phyloP scores from a whole-genome alignment of 768 basidiomycete species.

The Kwoniella botswanensis region DNA sequence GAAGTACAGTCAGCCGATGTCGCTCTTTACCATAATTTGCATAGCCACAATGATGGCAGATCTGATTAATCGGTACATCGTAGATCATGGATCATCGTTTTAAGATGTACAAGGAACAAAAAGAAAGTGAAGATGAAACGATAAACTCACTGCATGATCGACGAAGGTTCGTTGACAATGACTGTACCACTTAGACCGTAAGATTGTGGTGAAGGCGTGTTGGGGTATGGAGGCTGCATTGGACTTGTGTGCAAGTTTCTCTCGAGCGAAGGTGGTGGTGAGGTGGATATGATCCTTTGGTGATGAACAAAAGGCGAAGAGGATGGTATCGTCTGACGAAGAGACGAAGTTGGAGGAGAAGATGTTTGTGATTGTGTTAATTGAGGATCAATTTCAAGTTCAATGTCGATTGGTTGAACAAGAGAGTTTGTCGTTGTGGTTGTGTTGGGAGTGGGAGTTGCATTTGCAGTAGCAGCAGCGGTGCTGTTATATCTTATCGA shows the following conservation, averaged over 20 bases:
- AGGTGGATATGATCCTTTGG: conserved; percentile 15
- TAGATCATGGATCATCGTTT: conserved; percentile 1
- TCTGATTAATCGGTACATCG: conserved; percentile 2
- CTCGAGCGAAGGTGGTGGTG: conserved; percentile 18
- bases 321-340: not conserved
- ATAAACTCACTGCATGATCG: conserved; percentile 36
- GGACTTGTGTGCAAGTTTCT: conserved; percentile 16
- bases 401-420: conserved; percentile 8
- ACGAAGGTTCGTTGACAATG: conserved; percentile 29
- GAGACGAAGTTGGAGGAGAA: not conserved
- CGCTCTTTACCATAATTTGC: not conserved
- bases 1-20: conserved; percentile 18
- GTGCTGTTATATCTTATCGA: conserved; percentile 22
- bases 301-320: conserved; percentile 16
- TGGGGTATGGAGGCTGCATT: conserved; percentile 37
- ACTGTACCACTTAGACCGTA: conserved; percentile 44
- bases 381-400: conserved; percentile 13
- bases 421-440: conserved; percentile 20
- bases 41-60: not conserved
- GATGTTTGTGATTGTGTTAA: conserved; percentile 18
- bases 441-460: conserved; percentile 9
- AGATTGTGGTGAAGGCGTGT: conserved; percentile 42
- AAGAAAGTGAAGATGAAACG: conserved; percentile 14
- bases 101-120: conserved; percentile 1
- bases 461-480: conserved; percentile 6